phyloP scores from a whole-genome alignment of 495 filamentous ascomycete genomes.

The Podospora pseudoanserina region DNA sequence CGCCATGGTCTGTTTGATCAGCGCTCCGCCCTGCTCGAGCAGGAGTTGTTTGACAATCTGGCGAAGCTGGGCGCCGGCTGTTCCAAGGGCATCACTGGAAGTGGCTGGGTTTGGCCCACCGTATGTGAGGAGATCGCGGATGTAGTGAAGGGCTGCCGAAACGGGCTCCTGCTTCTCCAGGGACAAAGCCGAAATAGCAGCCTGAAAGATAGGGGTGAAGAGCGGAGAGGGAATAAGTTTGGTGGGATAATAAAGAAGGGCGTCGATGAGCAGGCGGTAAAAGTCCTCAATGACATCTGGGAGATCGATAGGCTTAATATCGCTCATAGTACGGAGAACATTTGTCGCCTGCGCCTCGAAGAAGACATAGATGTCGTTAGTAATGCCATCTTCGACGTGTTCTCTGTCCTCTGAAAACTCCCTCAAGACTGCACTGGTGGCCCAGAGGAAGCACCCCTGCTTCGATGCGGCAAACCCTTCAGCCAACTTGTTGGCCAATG shows the following conservation, averaged over 20 bases:
- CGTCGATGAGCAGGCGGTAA: constrained; percentile 87
- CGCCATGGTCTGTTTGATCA: constrained; percentile 81
- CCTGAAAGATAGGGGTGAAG: constrained; percentile 77
- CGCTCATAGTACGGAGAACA: constrained; percentile 85
- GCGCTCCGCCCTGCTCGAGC: constrained; percentile 64
- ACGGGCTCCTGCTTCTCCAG: constrained; percentile 88
- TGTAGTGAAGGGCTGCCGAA: constrained; percentile 85
- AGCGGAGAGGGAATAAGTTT: constrained; percentile 73
- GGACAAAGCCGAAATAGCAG: constrained; percentile 76
- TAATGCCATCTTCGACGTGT: constrained; percentile 75
- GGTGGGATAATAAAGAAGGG: constrained; percentile 85
- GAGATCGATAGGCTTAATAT: constrained; percentile 77
- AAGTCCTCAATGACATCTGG: constrained; percentile 99
- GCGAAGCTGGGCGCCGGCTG: constrained; percentile 54
- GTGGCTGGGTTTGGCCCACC: constrained; percentile 71
- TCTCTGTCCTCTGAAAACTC: constrained; percentile 91
- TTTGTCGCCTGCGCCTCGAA: constrained; percentile 86
- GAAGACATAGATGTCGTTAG: constrained; percentile 86
- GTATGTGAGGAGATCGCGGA: constrained; percentile 89
- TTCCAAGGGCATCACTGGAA: constrained; percentile 59
- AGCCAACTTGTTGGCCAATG: constrained; percentile 81
- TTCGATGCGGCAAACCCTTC: constrained; percentile 77
- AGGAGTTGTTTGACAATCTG: constrained; percentile 69
- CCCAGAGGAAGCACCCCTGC: constrained; percentile 97
- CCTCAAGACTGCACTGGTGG: constrained; percentile 86